Evolutionary conservation across 2,329 filamentous ascomycete species (phyloP), one percentile per base, ranked within the genome.

Genomic region (Epichloe sibirici): DNA sequence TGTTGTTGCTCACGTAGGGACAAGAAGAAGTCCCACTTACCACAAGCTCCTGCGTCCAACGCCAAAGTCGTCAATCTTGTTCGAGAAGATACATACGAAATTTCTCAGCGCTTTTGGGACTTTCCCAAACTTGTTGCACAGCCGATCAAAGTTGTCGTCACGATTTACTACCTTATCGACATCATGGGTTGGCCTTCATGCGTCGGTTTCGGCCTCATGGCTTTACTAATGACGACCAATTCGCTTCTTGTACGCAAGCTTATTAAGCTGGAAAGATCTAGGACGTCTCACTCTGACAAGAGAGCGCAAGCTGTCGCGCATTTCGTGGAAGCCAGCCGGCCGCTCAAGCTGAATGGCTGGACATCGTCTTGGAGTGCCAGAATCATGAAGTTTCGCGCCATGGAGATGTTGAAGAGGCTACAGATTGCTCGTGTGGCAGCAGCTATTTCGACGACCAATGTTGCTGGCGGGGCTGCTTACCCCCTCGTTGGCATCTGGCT

Each of bases 51-150:
- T 2, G 88, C 90, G 0, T 89, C 87, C 0, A 91, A 90, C 69
- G 90, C 90, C 7, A 95, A 95, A 63, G 93, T 95, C 49, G 77
- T 95, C 55, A 95, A 95, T 60, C 69, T 95, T 2, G 86, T 95
- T 74, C 83, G 88, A 48, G 82, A 78, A 54, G 88, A 93, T 64
- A 87, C 86, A 0, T 93, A 91, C 62, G 86, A 90, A 63, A 81
- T 91, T 40, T 79, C 88, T 3, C 88, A 91, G 61, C 73, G 86
- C 44, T 93, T 95, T 60, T 95, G 90, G 90, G 90, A 95, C 55
- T 86, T 93, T 50, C 78, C 86, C 2, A 74, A 74, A n/a, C 71
- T 95, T 2, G 71, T 94, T 42, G 83, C 83, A 3, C 87, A 86
- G 56, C 90, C 90, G 0, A 67, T 93, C 15, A 86, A 85, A 54